Evolutionary conservation across 2,329 filamentous ascomycete species (phyloP), one percentile per base, ranked within the genome.

Genomic region (Calonectria honghensis): DNA sequence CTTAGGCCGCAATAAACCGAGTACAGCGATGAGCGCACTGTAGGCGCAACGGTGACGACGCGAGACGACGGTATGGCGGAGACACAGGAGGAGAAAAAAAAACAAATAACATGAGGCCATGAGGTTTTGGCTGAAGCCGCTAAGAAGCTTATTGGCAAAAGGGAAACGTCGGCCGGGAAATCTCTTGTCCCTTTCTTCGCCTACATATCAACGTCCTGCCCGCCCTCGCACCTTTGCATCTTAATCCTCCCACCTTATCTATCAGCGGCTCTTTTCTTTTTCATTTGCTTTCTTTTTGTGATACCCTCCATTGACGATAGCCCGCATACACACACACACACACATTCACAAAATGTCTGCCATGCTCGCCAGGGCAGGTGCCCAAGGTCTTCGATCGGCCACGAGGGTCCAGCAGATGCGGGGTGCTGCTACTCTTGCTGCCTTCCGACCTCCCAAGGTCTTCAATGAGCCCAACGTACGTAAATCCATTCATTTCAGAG

Each of bases 391-490:
- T 68, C 81, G 84, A 72, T 80, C 76, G 64, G 82, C 82, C 57
- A 74, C 77, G 70, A 75, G 78, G 72, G 75, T 76, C 59, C 78
- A 81, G 59, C 81, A 84, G 80, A 78, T 79, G 73, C 81, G 81
- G 76, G 81, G 82, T 66, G 79, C 83, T 73, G 86, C 93, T 72
- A 94, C 92, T 10, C 89, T 98, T 77, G 96, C 96, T 65, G 90
- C 92, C 75, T 98, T 98, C 91, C 96, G 95, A 88, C 91, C 96
- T 67, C 97, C 97, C 65, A 93, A 93, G 77, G 92, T 98, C 80
- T 89, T 91, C 83, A 99, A 99, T 84, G 97, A 99, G 88, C 95
- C 95, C n/a, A 99, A 98, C 85, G 96, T 98, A 86, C 85, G 95
- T 89, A 41, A 18, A 35, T 31, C 67, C 11, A 48, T 39, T 31